Evolutionary conservation across 2,329 filamentous ascomycete species (phyloP).

Genomic region (Botrytis fragariae): DNA sequence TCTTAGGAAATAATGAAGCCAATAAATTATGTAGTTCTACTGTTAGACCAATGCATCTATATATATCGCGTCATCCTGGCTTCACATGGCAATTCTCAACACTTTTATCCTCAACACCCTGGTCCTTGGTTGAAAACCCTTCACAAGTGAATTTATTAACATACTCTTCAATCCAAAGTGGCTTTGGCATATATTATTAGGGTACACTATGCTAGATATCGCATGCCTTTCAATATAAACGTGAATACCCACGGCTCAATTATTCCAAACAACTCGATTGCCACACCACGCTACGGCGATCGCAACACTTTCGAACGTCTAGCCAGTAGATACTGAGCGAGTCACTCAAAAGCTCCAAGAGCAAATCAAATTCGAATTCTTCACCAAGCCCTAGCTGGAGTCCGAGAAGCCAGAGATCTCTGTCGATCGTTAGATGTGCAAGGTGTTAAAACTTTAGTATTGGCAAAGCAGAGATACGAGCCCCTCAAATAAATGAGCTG

Average conservation of each 20-base stretch:
- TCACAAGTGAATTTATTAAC: not conserved
- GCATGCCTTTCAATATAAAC: not conserved
- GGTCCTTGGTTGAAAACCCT: not conserved
- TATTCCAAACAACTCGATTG: not conserved
- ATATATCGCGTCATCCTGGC: not conserved
- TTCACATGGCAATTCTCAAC: not conserved
- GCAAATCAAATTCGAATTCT: not conserved
- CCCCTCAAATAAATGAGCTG: rapidly evolving
- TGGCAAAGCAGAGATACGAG: not conserved
- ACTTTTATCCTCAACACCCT: not conserved
- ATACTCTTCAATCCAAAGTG: not conserved
- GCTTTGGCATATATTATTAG: not conserved
- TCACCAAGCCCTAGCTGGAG: not conserved
- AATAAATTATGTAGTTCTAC: rapidly evolving
- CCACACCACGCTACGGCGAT: not conserved
- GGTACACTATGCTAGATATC: rapidly evolving
- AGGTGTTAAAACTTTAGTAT: not conserved
- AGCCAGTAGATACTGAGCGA: not conserved
- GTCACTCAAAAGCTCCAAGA: not conserved
- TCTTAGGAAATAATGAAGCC: not conserved
- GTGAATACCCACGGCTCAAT: not conserved
- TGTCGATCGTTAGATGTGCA: not conserved
- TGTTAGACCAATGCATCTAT: not conserved
- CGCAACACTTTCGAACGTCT: not conserved
- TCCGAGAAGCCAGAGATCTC: not conserved